Evolutionary conservation across 2,329 filamentous ascomycete species (phyloP).

Genomic region (Botrytis pseudocinerea): DNA sequence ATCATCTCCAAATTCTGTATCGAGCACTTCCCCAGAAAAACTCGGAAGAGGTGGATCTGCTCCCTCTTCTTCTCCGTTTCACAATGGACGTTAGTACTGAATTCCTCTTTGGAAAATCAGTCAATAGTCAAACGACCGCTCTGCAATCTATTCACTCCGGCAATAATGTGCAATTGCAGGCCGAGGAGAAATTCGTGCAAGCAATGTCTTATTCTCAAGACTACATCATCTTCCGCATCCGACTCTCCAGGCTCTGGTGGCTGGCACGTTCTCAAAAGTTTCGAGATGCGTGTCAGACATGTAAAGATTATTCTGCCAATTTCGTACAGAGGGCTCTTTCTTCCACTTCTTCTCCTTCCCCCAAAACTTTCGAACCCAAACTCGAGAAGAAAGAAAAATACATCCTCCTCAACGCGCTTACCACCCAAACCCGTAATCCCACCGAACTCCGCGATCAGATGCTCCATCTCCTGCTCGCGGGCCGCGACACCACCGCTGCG

Average conservation of each 20-base stretch:
- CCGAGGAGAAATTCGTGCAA: conserved; percentile 42
- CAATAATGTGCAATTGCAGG: conserved; percentile 26
- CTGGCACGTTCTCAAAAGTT: conserved; percentile 38
- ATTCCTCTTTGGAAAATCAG: conserved; percentile 56
- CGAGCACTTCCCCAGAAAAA: conserved; percentile 32
- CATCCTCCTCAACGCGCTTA: conserved; percentile 51
- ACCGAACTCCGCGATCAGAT: conserved; percentile 43
- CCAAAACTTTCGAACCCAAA: not conserved
- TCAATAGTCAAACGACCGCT: conserved; percentile 45
- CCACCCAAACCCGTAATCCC: conserved; percentile 47
- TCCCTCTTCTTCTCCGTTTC: conserved; percentile 50
- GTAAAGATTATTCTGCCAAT: conserved; percentile 32
- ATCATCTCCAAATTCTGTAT: conserved; percentile 53
- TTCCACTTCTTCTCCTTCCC: not conserved
- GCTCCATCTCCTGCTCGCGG: conserved; percentile 41
- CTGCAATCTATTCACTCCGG: conserved; percentile 34
- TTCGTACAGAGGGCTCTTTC: conserved; percentile 36
- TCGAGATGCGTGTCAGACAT: conserved; percentile 35
- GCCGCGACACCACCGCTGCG: conserved; percentile 34
- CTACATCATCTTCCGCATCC: conserved; percentile 39
- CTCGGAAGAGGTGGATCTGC: conserved; percentile 43
- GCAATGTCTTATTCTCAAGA: conserved; percentile 44
- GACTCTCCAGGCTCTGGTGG: conserved; percentile 36
- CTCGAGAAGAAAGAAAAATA: conserved; percentile 37
- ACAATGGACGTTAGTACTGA: conserved; percentile 57